Base-by-base conservation (phyloP, 2,329 filamentous ascomycete species). In the Fusarium xylarioides region DNA sequence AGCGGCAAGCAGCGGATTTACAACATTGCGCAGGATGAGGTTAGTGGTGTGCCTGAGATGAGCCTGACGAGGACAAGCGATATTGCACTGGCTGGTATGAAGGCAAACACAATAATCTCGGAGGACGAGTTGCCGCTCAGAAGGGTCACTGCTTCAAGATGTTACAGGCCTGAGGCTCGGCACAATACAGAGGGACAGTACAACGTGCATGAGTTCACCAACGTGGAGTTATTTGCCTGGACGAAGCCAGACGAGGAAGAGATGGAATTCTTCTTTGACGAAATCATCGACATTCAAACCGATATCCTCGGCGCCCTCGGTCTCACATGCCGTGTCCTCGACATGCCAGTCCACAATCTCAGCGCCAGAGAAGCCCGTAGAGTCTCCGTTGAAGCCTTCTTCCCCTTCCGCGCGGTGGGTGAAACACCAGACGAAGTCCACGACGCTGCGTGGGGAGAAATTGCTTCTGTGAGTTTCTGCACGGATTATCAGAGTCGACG, bases 391-490 rank as follows among this genome's bases (percentile, higher is more conserved):
- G 21, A 50, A 4, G 28, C 46, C 1, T 50, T 50, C 46, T 50
- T 50, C 4, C 46, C 46, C 3, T 50, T 2, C 2, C 21, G 46
- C 5, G 28, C 28, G 0, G 21, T 50, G 7, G 28, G 46, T 10
- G 0, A 18, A 5, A 50, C 21, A 32, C 14, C 3, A 0, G 46
- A 32, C 0, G 28, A 50, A 0, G 5, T 50, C 5, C 46, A 50
- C 5, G 46, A 23, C 30, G 28, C 46, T 50, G 28, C 21, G 3
- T 50, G 46, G 28, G 28, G 28, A n/a, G 21, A 50, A 16, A 23
- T 50, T 4, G 28, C 28, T 4, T 50, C 21, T 18, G 5, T 23
- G 8, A 50, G 46, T 0, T 23, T 50, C 46, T 50, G 21, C 4
- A 50, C 46, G 0, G 46, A 50, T 18, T 50, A 32, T 8, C 15